Percentiles rank a stretch among this genome's conserved stretches.
Evolutionary conservation across 768 basidiomycete genomes (phyloP).

Genomic region (Daedaleopsis sinensis): DNA sequence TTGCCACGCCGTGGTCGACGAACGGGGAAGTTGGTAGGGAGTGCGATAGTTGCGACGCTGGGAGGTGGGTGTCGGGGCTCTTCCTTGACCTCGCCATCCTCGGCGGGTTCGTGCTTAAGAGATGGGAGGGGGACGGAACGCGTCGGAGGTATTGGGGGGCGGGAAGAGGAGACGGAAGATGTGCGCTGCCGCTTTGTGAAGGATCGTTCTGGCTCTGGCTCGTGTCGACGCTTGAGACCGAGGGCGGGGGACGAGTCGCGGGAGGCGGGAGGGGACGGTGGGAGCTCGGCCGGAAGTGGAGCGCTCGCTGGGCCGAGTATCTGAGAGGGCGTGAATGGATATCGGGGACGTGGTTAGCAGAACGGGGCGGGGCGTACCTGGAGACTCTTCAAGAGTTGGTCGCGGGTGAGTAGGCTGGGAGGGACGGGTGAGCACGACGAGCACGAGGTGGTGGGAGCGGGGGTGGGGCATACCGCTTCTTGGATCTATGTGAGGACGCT

Average conservation of each 20-base stretch:
- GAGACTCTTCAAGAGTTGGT: conserved; percentile 42
- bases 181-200: conserved; percentile 38
- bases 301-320: conserved; percentile 42
- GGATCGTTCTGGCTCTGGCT: conserved; percentile 29
- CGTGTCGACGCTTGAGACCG: conserved; percentile 43
- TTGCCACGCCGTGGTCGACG: conserved; percentile 66
- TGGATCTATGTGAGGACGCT: conserved; percentile 28
- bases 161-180: conserved; percentile 13
- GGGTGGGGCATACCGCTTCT: conserved; percentile 37
- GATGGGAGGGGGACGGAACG: conserved; percentile 35
- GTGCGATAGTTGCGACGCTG: neutral
- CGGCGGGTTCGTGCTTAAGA: conserved; percentile 38
- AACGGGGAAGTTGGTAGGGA: conserved; percentile 49
- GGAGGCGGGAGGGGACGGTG: conserved; percentile 49
- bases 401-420: conserved; percentile 28
- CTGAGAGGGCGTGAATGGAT: conserved; percentile 31
- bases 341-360: conserved; percentile 4
- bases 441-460: conserved; percentile 26
- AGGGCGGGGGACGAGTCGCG: conserved; percentile 44
- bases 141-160: conserved; percentile 32
- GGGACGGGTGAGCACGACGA: conserved; percentile 18
- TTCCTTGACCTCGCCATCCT: conserved; percentile 52
- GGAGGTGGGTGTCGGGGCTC: conserved; percentile 25
- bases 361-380: conserved; percentile 35
- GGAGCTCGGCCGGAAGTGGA: conserved; percentile 48